Base-by-base conservation (phyloP, 75 land plant genomes). In the Adiantum capillusveneris region DNA sequence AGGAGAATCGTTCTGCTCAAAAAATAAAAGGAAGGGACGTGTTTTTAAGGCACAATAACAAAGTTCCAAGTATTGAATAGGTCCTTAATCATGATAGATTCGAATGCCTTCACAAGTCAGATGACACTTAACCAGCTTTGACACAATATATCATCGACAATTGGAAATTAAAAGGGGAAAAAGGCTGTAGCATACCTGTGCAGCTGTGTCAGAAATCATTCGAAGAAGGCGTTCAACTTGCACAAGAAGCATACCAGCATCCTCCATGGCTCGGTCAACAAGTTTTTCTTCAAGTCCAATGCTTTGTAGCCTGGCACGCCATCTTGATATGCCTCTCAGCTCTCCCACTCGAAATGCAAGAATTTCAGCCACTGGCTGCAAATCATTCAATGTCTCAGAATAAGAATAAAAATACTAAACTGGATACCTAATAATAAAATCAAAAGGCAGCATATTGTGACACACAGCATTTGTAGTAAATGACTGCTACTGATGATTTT, bases 341-440 rank as follows among this genome's bases (percentile, higher is more conserved):
- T 95, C 99, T 29, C 96, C 96, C 41, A 90, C 58, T 67, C 96
- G 73, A 37, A 95, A 95, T 55, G 83, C 88, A 68, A 90, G 73
- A 29, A 90, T 74, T 70, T 95, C 99, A 66, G 81, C 86, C 63
- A 91, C 96, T 67, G 99, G 99, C 99, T 95, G 64, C 3, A 25
- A 46, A 46, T 7, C n/a, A 46, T 17, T 46, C 12, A 46, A 5
- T 17, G 20, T 2, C 13, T 34, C 37, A 34, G 37, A 3, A 34
- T 5, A 9, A 9, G 9, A 9, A 34, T 34, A 34, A 34, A 9
- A 34, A 34, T 5, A 5, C 37, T 27, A 28, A 30, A 55, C 25
- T 20, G 16, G 17, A 55, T 30, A 55, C 5, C 21, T n/a, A 20
- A 17, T 6, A 46, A 46, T 6, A 5, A 46, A 46, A n/a, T 5